Percentiles rank a stretch among this genome's conserved stretches.
These are phyloP conservation scores for Silene conica DNA, from an alignment of 148 eudicot species.

Conservation along the genomic window DNA sequence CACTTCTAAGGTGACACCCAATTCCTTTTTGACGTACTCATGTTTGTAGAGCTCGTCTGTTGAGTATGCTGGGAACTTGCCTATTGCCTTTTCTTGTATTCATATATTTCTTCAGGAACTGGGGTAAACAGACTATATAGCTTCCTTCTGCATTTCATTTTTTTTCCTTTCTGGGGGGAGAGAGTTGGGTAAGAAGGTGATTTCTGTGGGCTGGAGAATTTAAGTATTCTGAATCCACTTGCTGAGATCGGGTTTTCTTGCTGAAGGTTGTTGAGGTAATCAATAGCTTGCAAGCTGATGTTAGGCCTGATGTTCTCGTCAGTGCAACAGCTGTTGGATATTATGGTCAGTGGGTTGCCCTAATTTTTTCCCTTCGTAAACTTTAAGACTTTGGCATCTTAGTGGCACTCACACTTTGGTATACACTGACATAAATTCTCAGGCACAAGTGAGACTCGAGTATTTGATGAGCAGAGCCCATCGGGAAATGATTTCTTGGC, in stretches of 20 bases:
- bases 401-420: neutral
- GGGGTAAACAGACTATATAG: neutral
- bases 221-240: slow-evolving; percentile 3
- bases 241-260: slow-evolving; percentile 9
- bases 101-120: neutral
- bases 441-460: slow-evolving; percentile 85
- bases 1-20: slow-evolving; percentile 72
- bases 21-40: neutral
- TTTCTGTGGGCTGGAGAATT: neutral
- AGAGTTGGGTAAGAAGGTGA: neutral
- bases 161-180: neutral
- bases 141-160: neutral
- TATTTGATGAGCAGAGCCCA: slow-evolving; percentile 86
- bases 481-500: slow-evolving; percentile 97
- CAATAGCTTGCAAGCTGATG: slow-evolving; percentile 54
- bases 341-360: slow-evolving; percentile 53
- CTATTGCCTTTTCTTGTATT: neutral
- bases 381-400: neutral
- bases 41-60: neutral
- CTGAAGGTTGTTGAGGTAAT: slow-evolving; percentile 83
- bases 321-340: slow-evolving; percentile 98
- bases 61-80: neutral
- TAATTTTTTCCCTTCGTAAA: neutral
- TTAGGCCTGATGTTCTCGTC: slow-evolving; percentile 74
- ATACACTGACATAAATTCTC: slow-evolving; percentile 16